Conservation (phyloP, 768 basidiomycete species). For the Agrocybe pediades region DNA sequence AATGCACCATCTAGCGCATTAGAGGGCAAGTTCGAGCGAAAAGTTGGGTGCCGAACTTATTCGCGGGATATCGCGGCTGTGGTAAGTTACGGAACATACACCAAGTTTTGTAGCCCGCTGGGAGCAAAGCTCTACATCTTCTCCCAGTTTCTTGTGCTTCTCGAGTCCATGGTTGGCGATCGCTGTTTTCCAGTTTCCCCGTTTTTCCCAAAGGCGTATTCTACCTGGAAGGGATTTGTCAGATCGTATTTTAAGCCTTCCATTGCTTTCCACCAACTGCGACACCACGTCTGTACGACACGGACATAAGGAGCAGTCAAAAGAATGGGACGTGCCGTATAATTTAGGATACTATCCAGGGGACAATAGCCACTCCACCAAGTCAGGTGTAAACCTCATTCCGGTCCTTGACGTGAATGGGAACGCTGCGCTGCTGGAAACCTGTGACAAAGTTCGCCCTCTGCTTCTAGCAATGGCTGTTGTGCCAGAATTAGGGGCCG, state of each 20-base stretch:
- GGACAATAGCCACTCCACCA: background rate
- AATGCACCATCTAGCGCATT: too few relatives aligned
- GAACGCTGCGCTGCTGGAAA: background rate
- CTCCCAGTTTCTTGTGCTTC: background rate
- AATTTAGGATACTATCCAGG: background rate
- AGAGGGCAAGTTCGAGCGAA: too few relatives aligned
- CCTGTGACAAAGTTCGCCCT: background rate
- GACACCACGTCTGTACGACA: background rate
- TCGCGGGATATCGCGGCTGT: too few relatives aligned
- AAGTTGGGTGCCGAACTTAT: too few relatives aligned
- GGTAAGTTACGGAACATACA: background rate
- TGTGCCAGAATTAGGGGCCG: background rate
- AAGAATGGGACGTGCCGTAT: background rate
- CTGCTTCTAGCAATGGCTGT: background rate
- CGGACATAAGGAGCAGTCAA: background rate
- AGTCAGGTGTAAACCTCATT: background rate
- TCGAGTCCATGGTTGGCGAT: background rate
- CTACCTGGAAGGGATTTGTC: background rate
- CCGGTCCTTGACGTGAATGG: background rate
- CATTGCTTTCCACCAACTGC: background rate
- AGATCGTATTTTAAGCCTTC: background rate
- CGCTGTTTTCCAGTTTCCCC: too few relatives aligned
- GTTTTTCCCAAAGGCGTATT: background rate
- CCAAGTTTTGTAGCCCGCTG: background rate
- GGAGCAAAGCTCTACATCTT: background rate